phyloP scores from a whole-genome alignment of 352 stramenopile species.

The Phytophthora boehmeriae region DNA sequence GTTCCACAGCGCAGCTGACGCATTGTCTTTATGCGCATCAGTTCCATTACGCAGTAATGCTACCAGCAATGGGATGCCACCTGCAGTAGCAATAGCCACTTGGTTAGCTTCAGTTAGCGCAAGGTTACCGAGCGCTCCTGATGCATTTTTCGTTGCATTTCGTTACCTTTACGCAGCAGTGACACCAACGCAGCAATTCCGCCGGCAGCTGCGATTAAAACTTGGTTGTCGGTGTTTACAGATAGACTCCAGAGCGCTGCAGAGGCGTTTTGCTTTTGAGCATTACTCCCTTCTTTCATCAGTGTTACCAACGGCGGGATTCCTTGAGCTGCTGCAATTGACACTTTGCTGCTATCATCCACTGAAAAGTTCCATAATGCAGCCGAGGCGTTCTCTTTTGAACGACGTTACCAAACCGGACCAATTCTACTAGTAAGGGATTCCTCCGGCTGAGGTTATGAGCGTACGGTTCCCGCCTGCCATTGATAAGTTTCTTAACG shows the following conservation, averaged over 20 bases:
- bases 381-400: background rate
- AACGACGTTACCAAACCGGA: background rate
- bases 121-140: background rate
- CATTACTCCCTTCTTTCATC: background rate
- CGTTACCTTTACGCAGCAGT: background rate
- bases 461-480: background rate
- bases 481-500: conserved; percentile 1
- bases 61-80: background rate
- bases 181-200: conserved; percentile 8
- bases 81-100: background rate
- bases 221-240: conserved; percentile 6
- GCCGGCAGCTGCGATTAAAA: conserved; percentile 1
- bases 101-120: background rate
- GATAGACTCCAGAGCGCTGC: conserved; percentile 18
- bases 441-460: no score
- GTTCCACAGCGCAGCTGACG: background rate
- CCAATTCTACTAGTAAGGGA: no score
- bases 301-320: background rate
- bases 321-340: background rate
- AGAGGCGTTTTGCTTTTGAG: background rate
- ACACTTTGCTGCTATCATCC: background rate
- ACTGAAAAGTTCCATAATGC: background rate
- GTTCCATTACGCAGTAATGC: background rate
- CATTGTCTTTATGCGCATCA: conserved; percentile 7
- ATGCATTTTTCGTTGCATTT: background rate